Evolutionary conservation across 441 rosid genomes (phyloP).

Genomic region (Gossypium aridum): DNA sequence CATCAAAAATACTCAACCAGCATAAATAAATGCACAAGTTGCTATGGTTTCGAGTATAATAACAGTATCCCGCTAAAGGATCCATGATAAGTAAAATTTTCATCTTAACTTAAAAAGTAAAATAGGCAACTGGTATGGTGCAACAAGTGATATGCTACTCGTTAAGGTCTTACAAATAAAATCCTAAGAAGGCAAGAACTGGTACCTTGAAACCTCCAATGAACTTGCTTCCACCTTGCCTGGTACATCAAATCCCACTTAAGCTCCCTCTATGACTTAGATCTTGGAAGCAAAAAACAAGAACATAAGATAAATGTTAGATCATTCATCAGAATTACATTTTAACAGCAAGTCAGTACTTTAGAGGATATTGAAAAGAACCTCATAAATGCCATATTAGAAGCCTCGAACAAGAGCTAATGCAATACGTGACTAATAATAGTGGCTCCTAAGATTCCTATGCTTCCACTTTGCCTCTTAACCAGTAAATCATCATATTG

Average conservation of each 20-base stretch:
- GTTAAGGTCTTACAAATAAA: not conserved
- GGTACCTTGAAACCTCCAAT: not conserved
- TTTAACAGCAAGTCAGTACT: not conserved
- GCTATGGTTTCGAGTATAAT: not conserved
- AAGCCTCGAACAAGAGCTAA: not conserved
- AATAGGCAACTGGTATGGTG: not conserved
- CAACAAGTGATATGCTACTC: not conserved
- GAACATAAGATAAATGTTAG: not conserved
- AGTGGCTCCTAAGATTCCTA: not conserved
- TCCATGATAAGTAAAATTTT: not conserved
- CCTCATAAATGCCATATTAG: not conserved
- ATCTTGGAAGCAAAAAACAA: conserved; percentile 9
- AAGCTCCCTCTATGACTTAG: not conserved
- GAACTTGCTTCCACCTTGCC: conserved; percentile 5
- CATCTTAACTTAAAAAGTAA: not conserved
- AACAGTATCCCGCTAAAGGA: not conserved
- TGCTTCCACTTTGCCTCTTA: conserved; percentile 1
- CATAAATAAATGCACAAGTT: not conserved
- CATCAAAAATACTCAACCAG: not conserved
- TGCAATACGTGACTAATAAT: not conserved
- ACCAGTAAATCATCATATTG: not conserved
- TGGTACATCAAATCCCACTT: conserved; percentile 2
- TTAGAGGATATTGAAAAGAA: not conserved
- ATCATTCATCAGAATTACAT: not conserved
- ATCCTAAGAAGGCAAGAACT: not conserved